Evolutionary conservation across 768 basidiomycete species (phyloP).

Genomic region (Tulasnella sp.): DNA sequence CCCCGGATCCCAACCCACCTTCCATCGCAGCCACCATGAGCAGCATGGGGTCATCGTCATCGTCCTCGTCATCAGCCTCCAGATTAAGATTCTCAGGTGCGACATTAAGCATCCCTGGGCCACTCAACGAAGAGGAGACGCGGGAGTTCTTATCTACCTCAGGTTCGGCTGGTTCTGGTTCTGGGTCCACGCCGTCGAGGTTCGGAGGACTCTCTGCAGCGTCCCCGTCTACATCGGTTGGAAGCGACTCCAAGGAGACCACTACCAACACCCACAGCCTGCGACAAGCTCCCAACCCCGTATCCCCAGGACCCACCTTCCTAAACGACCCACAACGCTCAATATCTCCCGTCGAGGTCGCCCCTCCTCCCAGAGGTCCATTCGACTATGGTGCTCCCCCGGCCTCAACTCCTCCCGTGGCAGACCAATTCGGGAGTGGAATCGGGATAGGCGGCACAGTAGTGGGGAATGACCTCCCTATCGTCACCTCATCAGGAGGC

Average conservation of each 20-base stretch:
- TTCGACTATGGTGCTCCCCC: constrained; percentile 7
- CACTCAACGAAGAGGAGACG: too few relatives aligned
- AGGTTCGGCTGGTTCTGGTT: background rate
- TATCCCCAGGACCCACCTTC: background rate
- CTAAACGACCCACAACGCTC: background rate
- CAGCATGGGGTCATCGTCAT: too few relatives aligned
- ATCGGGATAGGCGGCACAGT: background rate
- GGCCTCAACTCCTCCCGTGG: background rate
- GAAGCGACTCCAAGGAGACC: background rate
- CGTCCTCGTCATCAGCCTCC: too few relatives aligned
- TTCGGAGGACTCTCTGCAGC: background rate
- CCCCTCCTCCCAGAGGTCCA: background rate
- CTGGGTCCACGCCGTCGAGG: constrained; percentile 11
- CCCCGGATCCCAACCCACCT: background rate
- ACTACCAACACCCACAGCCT: background rate
- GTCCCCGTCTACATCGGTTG: background rate
- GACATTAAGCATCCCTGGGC: too few relatives aligned
- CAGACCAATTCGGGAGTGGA: background rate
- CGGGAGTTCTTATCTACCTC: background rate
- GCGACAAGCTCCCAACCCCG: background rate
- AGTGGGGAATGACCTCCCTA: constrained; percentile 32
- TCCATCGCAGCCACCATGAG: too few relatives aligned
- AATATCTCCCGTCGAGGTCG: background rate
- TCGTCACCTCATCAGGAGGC: constrained; percentile 25
- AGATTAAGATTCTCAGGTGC: too few relatives aligned